phyloP scores from a whole-genome alignment of 768 basidiomycete species.

The Phanerochaete sordida region DNA sequence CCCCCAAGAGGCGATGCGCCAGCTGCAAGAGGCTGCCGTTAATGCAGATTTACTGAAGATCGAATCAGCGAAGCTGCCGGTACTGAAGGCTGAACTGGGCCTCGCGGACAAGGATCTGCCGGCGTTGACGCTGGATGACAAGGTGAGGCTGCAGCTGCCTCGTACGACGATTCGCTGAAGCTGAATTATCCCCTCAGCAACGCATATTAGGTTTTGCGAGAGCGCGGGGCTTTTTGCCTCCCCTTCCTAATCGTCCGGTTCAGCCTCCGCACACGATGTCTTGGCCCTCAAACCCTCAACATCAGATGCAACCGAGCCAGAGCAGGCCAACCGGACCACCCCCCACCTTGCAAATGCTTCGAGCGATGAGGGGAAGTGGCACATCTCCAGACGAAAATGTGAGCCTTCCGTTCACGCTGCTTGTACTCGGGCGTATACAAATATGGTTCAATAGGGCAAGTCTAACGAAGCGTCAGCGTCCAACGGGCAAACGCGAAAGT shows the following conservation, averaged over 20 bases:
- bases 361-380: constrained; percentile 29
- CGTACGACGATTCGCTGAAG: too few species aligned
- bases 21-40: constrained; percentile 23
- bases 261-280: constrained; percentile 37
- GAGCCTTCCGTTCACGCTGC: constrained; percentile 6
- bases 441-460: constrained; percentile 20
- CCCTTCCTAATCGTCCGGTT: constrained; percentile 2
- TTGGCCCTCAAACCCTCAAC: constrained; percentile 36
- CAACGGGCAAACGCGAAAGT: constrained; percentile 29
- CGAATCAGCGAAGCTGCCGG: constrained; percentile 29
- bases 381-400: constrained; percentile 34
- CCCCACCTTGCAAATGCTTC: constrained; percentile 17
- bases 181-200: too few species aligned
- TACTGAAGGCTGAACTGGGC: constrained; percentile 41
- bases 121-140: constrained; percentile 49
- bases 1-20: constrained; percentile 12
- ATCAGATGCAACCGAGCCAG: constrained; percentile 27
- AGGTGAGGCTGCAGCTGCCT: constrained; percentile 51
- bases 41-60: constrained; percentile 42
- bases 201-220: constrained; percentile 31
- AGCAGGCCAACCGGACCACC: constrained; percentile 17
- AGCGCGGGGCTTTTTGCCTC: constrained; percentile 13
- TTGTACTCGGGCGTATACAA: not conserved
- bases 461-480: constrained; percentile 30
- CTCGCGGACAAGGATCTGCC: constrained; percentile 43